Evolutionary conservation across 176 grass and related monocot species (phyloP).

Genomic region (Oryza officinalis): DNA sequence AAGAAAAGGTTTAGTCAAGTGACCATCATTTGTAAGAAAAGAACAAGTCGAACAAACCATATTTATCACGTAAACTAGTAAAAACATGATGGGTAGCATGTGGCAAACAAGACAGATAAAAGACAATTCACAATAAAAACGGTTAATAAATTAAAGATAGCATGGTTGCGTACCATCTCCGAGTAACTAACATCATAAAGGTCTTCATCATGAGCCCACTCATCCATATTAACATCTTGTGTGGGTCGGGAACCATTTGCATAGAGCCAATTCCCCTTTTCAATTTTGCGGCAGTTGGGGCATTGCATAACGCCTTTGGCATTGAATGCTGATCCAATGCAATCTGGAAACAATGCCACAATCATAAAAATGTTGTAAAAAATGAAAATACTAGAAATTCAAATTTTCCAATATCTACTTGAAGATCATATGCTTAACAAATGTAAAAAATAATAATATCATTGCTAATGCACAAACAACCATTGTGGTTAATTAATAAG

Average conservation of each 20-base stretch:
- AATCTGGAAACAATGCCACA: conserved; percentile 58
- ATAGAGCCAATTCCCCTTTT: conserved; percentile 97
- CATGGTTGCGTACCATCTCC: conserved; percentile 59
- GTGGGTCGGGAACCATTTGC: conserved; percentile 61
- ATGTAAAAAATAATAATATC: not conserved
- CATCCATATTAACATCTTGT: conserved; percentile 72
- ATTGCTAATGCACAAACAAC: not conserved
- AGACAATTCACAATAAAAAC: conserved; percentile 2
- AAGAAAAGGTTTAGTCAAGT: conserved; percentile 6
- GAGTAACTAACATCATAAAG: conserved; percentile 84
- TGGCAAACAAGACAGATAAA: conserved; percentile 13
- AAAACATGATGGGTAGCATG: conserved; percentile 4
- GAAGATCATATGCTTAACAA: not conserved
- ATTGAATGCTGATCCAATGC: conserved; percentile 99
- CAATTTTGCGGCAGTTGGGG: conserved; percentile 95
- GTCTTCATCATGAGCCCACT: conserved; percentile 87
- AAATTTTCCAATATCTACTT: not conserved
- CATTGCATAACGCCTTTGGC: conserved; percentile 98
- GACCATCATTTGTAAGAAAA: conserved; percentile 19
- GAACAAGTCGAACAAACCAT: conserved; percentile 19
- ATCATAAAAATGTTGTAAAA: not conserved
- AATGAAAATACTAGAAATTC: not conserved
- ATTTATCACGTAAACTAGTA: not conserved
- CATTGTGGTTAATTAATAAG: not conserved
- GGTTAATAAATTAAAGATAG: not conserved